These are phyloP conservation scores for Eutreptiella sp. DNA, from an alignment of 208 protist species.

Conservation along the genomic window DNA sequence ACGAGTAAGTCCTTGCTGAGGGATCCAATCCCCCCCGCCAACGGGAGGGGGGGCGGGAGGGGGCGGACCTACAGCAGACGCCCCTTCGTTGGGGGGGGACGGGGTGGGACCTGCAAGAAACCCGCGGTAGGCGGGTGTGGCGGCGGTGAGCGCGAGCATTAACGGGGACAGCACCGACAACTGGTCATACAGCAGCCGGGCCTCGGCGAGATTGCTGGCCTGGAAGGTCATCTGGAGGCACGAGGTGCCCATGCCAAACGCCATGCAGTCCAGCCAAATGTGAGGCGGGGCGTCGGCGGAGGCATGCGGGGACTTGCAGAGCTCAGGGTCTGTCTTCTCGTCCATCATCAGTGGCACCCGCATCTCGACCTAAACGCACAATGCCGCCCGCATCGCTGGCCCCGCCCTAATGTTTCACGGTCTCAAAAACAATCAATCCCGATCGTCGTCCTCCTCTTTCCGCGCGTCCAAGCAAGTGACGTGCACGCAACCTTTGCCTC, in stretches of 20 bases:
- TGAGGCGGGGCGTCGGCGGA: constrained; percentile 74
- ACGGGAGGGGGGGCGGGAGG: too few species aligned
- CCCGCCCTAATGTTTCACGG: background rate
- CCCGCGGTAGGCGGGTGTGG: constrained; percentile 92
- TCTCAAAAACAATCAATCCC: too few species aligned
- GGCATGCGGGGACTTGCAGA: constrained; percentile 64
- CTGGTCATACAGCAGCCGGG: constrained; percentile 93
- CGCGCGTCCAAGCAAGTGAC: too few species aligned
- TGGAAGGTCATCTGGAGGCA: constrained; percentile 98
- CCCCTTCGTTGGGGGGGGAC: too few species aligned
- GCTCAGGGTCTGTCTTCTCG: constrained; percentile 65
- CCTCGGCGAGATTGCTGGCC: constrained; percentile 76
- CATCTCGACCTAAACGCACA: too few species aligned
- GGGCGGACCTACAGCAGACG: too few species aligned
- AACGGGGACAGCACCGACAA: constrained; percentile 85
- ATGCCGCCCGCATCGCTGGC: background rate
- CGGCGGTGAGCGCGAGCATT: constrained; percentile 91
- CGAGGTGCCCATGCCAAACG: constrained; percentile 97
- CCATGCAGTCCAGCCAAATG: constrained; percentile 99
- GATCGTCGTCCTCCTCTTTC: too few species aligned
- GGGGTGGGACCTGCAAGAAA: too few species aligned
- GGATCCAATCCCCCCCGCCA: too few species aligned
- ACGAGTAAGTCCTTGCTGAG: too few species aligned
- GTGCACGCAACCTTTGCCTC: too few species aligned
- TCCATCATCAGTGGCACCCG: constrained; percentile 92